Conservation (phyloP, 805 yeast genomes). For the Naumovozyma dairenensis region DNA sequence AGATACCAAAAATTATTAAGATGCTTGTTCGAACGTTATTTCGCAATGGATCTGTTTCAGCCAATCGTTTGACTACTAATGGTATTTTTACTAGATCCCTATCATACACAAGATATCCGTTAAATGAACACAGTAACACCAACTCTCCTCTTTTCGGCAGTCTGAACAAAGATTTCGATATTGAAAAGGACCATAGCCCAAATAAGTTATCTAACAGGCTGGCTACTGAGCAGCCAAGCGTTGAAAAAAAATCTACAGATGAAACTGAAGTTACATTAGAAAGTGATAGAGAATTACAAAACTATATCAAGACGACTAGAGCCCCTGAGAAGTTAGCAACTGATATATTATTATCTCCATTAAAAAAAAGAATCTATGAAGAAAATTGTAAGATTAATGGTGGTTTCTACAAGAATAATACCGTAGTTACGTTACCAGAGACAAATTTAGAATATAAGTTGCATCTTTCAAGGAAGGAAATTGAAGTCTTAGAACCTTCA, state of each 20-base stretch:
- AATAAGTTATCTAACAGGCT: slow-evolving; percentile 17
- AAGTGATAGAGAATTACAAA: slow-evolving; percentile 35
- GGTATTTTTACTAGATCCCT: too few relatives aligned
- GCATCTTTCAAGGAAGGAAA: slow-evolving; percentile 50
- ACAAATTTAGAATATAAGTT: slow-evolving; percentile 45
- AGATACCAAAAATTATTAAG: too few relatives aligned
- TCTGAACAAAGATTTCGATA: slow-evolving; percentile 15
- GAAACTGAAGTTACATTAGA: slow-evolving; percentile 28
- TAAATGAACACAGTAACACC: too few relatives aligned
- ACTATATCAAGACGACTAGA: slow-evolving; percentile 38
- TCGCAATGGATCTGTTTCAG: too few relatives aligned
- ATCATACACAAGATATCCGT: too few relatives aligned
- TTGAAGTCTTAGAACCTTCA: slow-evolving; percentile 77
- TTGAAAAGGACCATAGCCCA: slow-evolving; percentile 10
- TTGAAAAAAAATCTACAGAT: too few relatives aligned
- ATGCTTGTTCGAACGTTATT: too few relatives aligned
- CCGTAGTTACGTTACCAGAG: slow-evolving; percentile 33
- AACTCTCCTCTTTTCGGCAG: slow-evolving; percentile 16
- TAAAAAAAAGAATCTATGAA: slow-evolving; percentile 56
- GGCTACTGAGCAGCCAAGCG: too few relatives aligned
- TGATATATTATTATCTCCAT: slow-evolving; percentile 51
- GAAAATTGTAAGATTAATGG: slow-evolving; percentile 53
- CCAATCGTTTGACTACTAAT: too few relatives aligned
- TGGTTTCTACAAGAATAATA: slow-evolving; percentile 57
- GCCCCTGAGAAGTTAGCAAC: slow-evolving; percentile 40